Evolutionary conservation across 257 asterid species (phyloP).

Genomic region (Dorcoceras hygrometricum): DNA sequence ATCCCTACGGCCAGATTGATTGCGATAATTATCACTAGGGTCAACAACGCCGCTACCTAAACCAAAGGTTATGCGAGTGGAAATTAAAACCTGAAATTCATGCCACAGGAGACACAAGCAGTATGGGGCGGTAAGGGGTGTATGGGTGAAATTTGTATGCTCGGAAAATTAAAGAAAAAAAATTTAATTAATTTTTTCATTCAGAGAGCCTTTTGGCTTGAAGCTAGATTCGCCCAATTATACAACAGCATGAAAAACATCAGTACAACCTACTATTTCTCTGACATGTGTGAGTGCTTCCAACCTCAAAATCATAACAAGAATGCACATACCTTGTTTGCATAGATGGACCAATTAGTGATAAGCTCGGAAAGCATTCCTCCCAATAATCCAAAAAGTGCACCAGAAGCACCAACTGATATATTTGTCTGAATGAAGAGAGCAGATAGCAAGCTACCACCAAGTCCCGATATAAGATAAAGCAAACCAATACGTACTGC

Average conservation of each 20-base stretch:
- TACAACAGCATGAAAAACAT: not conserved
- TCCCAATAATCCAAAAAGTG: constrained; percentile 87
- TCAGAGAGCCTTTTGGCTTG: no score
- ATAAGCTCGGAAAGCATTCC: constrained; percentile 89
- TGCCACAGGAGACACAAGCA: not conserved
- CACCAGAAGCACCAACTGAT: constrained; percentile 97
- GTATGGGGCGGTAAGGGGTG: not conserved
- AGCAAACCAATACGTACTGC: constrained; percentile 75
- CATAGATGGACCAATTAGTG: constrained; percentile 86
- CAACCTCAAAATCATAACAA: not conserved
- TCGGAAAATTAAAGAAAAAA: no score
- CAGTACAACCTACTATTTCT: not conserved
- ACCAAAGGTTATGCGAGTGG: constrained; percentile 21
- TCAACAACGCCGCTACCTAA: constrained; percentile 64
- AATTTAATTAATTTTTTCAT: no score
- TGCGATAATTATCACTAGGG: constrained; percentile 65
- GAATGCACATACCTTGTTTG: constrained; percentile 61
- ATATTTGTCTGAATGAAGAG: constrained; percentile 76
- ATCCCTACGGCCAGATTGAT: constrained; percentile 75
- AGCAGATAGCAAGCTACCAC: constrained; percentile 80
- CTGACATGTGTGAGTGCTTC: not conserved
- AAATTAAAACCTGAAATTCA: constrained; percentile 11
- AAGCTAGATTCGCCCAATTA: no score
- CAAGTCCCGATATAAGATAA: constrained; percentile 79
- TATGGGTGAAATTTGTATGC: not conserved